Evolutionary conservation across 2,329 filamentous ascomycete species (phyloP).

Genomic region (Chaetomiaceae sp.): DNA sequence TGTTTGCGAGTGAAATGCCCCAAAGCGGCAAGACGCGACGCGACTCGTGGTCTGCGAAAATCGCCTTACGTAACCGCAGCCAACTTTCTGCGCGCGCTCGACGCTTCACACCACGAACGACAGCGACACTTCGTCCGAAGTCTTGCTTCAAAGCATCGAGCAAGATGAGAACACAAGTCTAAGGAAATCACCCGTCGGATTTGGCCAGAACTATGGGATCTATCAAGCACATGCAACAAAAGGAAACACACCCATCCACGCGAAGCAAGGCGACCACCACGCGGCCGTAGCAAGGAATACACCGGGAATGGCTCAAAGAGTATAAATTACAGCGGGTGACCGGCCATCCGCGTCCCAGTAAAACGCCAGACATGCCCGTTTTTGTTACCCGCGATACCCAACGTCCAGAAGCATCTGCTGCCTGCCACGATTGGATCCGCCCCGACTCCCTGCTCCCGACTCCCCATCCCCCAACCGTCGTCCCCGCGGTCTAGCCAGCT

Average conservation of each 20-base stretch:
- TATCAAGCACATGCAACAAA: conserved; percentile 36
- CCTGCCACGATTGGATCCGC: conserved; percentile 32
- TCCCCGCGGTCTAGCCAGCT: conserved; percentile 15
- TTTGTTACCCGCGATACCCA: conserved; percentile 21
- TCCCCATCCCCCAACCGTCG: conserved; percentile 32
- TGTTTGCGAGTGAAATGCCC: too few relatives aligned
- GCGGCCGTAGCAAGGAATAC: conserved; percentile 32
- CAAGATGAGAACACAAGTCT: background rate
- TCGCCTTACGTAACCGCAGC: too few relatives aligned
- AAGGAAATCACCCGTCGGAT: conserved; percentile 19
- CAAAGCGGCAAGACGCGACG: too few relatives aligned
- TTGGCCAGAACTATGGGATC: conserved; percentile 24
- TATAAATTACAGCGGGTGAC: conserved; percentile 58
- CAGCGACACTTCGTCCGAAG: too few relatives aligned
- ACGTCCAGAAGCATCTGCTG: conserved; percentile 17
- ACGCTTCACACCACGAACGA: too few relatives aligned
- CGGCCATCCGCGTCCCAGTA: conserved; percentile 24
- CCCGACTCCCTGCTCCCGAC: conserved; percentile 42
- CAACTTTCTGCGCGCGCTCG: too few relatives aligned
- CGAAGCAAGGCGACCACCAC: conserved; percentile 26
- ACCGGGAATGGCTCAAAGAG: conserved; percentile 50
- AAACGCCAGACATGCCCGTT: conserved; percentile 26
- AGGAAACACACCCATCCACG: conserved; percentile 27
- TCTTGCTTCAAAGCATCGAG: background rate
- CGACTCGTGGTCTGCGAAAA: too few relatives aligned